Evolutionary conservation across 1,139 yeast species (phyloP).

Genomic region (Suhomyces choctaworum): DNA sequence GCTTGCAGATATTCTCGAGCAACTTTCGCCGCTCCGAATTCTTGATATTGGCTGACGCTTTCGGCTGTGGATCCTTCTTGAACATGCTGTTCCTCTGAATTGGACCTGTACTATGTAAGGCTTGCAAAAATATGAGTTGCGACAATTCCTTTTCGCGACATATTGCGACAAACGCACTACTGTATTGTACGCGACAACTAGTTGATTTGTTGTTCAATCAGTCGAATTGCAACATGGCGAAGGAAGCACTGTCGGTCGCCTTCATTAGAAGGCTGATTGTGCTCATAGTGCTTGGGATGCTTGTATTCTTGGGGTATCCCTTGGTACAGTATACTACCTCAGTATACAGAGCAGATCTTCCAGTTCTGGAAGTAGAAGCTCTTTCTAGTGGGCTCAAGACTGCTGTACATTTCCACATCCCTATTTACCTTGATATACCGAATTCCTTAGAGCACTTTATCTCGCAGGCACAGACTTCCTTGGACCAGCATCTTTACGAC

Average conservation of each 20-base stretch:
- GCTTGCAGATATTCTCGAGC: conserved; percentile 46
- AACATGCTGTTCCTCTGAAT: too few species aligned
- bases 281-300: conserved; percentile 38
- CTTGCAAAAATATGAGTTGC: not conserved
- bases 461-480: conserved; percentile 29
- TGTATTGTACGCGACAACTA: not conserved
- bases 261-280: conserved; percentile 17
- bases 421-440: conserved; percentile 53
- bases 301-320: conserved; percentile 62
- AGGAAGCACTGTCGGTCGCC: conserved; percentile 7
- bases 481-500: conserved; percentile 27
- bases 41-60: conserved; percentile 77
- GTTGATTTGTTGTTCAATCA: not conserved
- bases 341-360: conserved; percentile 74
- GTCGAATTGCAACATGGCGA: not conserved
- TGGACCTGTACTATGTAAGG: too few species aligned
- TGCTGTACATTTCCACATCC: conserved; percentile 50
- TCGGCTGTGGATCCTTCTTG: conserved; percentile 41
- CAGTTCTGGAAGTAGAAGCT: conserved; percentile 51
- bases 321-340: conserved; percentile 71
- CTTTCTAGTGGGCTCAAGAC: conserved; percentile 36
- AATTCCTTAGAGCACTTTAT: conserved; percentile 28
- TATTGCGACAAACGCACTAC: not conserved
- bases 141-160: conserved; percentile 2
- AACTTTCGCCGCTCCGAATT: conserved; percentile 76